Evolutionary conservation across 23 red algal species (phyloP).

Genomic region (Gracilaria gracilis): DNA sequence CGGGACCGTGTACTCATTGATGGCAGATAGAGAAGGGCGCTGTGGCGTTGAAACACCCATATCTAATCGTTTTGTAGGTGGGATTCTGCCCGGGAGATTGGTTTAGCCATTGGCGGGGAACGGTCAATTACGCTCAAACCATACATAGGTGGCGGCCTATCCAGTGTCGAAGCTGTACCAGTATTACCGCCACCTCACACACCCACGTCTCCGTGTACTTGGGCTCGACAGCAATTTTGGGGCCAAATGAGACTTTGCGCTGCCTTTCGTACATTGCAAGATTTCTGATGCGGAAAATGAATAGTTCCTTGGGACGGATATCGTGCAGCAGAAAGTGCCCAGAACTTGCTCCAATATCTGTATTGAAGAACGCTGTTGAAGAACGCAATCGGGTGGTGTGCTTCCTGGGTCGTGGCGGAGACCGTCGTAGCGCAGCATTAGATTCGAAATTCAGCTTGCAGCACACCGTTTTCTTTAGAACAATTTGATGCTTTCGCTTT

Average conservation of each 20-base stretch:
- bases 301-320: not conserved
- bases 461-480: not conserved
- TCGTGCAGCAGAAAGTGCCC: not conserved
- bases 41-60: slow-evolving; percentile 22
- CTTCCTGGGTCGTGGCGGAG: too few relatives aligned
- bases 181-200: not conserved
- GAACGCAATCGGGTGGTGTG: not conserved
- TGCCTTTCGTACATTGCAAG: not conserved
- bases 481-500: not conserved
- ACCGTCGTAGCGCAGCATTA: too few relatives aligned
- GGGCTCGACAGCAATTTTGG: not conserved
- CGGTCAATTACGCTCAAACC: not conserved
- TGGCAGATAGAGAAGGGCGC: not conserved
- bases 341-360: too few relatives aligned
- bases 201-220: slow-evolving; percentile 12
- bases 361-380: not conserved
- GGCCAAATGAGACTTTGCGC: slow-evolving; percentile 14
- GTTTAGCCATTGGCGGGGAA: slow-evolving; percentile 41
- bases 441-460: too few relatives aligned
- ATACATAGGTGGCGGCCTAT: not conserved
- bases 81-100: not conserved
- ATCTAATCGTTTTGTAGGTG: slow-evolving; percentile 2
- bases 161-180: not conserved
- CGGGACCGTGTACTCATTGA: not conserved
- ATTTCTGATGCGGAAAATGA: not conserved